phyloP scores from a whole-genome alignment of 2,329 filamentous ascomycete species.

The Trichophyton equinum region DNA sequence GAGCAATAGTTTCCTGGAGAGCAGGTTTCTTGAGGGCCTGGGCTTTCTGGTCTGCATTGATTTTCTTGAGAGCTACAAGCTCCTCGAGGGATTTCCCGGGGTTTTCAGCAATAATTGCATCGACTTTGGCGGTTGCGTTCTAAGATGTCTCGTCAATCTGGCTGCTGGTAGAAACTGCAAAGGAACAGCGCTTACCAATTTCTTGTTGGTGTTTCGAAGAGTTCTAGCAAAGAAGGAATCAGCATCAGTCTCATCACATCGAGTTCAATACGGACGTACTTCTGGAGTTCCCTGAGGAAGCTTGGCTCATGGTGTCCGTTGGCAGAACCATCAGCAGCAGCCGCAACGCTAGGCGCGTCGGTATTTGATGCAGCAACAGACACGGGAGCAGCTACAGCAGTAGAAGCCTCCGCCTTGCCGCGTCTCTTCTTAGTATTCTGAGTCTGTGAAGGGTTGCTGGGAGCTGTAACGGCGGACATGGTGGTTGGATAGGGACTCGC shows the following conservation, averaged over 20 bases:
- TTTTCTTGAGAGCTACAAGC: conserved; percentile 49
- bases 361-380: conserved; percentile 27
- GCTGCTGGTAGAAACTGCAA: neutral
- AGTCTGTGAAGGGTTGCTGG: conserved; percentile 55
- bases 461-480: conserved; percentile 52
- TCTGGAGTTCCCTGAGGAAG: conserved; percentile 79
- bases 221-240: conserved; percentile 43
- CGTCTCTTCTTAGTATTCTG: conserved; percentile 58
- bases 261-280: conserved; percentile 41
- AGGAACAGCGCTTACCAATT: conserved; percentile 54
- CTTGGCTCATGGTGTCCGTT: conserved; percentile 55
- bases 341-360: conserved; percentile 11
- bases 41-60: conserved; percentile 53
- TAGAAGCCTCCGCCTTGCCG: conserved; percentile 29
- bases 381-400: conserved; percentile 38
- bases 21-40: conserved; percentile 51
- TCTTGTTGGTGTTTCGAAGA: conserved; percentile 87
- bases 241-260: conserved; percentile 9
- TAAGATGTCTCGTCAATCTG: conserved; percentile 17
- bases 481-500: conserved; percentile 12
- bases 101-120: conserved; percentile 48
- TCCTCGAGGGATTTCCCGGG: conserved; percentile 48
- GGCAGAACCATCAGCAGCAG: conserved; percentile 30
- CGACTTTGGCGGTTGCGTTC: conserved; percentile 48
- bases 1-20: conserved; percentile 43